Evolutionary conservation across 306 rosid genomes (phyloP), one percentile per base, ranked within the genome.

Genomic region (Vigna trinervia): DNA sequence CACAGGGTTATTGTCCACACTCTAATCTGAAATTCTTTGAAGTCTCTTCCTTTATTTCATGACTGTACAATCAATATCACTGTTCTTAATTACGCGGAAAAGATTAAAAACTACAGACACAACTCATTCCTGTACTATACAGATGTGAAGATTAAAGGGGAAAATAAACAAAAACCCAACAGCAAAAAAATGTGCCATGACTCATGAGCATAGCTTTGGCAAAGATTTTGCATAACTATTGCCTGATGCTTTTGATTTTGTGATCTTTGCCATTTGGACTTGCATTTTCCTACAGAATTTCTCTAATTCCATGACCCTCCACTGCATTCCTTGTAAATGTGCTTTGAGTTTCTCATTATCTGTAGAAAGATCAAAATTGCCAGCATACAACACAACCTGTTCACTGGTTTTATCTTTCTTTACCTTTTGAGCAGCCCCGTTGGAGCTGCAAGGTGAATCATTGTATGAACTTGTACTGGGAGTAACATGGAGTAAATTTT

Each of bases 321-420:
- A 86, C 43, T 95, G 97, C 90, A 92, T 95, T 79, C 97, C 99
- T 87, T 89, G 92, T 83, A 95, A 79, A 84, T 89, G 96, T 43
- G 83, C 86, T 72, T 36, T 87, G 53, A 95, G 81, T 66, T 86
- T 86, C 82, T 87, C 96, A 26, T 82, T 86, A 51, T 95, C 96
- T 8, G 79, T 67, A 46, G 84, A 69, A 81, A 77, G 66, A 79
- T 88, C 90, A 13, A 85, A 80, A 74, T 89, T 86, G 48, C 87
- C 88, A 8, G 95, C 84, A 30, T 88, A 84, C 30, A 89, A 63
- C 48, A 90, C 88, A 62, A 86, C 84, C 80, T 89, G 93, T 64
- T 90, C 90, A 41, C 68, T 72, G 61, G 45, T 60, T 73, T 84
- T 83, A 2, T 86, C 86, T 61, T 86, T 89, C 85, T 79, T 80